These are phyloP conservation scores for Medicago truncatula DNA, from an alignment of 306 rosid species.

Conservation along the genomic window DNA sequence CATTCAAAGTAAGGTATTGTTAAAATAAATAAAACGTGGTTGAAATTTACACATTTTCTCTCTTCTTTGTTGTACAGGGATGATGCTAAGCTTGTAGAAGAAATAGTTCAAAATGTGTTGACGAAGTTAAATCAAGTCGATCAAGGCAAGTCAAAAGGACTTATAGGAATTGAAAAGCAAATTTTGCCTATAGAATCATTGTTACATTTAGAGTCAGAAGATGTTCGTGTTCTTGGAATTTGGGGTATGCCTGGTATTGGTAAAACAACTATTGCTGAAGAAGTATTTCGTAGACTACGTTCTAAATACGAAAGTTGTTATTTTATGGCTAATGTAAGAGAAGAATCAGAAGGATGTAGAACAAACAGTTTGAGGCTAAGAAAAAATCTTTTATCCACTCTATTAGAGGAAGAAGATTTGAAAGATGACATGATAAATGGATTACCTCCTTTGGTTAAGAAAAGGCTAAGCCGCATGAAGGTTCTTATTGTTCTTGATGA, in stretches of 20 bases:
- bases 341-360: neutral
- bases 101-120: slow-evolving; percentile 2
- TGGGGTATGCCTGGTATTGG: slow-evolving; percentile 41
- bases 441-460: slow-evolving; percentile 6
- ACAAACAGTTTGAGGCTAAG: neutral
- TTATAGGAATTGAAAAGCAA: slow-evolving; percentile 36
- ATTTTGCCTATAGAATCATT: slow-evolving; percentile 27
- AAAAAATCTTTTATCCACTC: neutral
- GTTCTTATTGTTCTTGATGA: no score
- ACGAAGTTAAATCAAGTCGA: neutral
- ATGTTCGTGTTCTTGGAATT: slow-evolving; percentile 33
- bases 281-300: neutral
- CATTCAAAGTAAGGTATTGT: neutral
- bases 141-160: neutral
- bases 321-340: slow-evolving; percentile 13
- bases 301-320: slow-evolving; percentile 19
- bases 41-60: neutral
- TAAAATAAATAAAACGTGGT: neutral
- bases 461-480: slow-evolving; percentile 10
- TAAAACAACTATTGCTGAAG: slow-evolving; percentile 36
- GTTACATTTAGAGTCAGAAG: neutral
- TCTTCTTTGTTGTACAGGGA: neutral
- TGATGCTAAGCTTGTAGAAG: slow-evolving; percentile 34
- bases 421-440: neutral
- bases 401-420: slow-evolving; percentile 5